Base-by-base conservation (phyloP, 2,329 filamentous ascomycete species). In the Phyllosticta ampelicida region DNA sequence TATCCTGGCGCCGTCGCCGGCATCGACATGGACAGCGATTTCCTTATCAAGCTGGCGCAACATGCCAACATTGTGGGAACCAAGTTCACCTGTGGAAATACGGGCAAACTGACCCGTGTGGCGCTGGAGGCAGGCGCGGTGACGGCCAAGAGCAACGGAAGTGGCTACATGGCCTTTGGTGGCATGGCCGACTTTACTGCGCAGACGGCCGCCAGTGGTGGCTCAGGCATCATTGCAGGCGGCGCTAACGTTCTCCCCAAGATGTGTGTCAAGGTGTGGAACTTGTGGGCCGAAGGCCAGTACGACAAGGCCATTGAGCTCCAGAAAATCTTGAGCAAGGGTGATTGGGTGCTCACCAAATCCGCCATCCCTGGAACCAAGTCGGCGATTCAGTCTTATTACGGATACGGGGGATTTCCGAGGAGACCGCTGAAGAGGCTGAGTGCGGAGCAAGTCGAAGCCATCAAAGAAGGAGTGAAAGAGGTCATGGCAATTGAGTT, bases 11-110 rank as follows among this genome's bases (percentile, higher is more conserved):
- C 89, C 54, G 90, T 94, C 5, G 81, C 88, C 5, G 90, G 90
- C 54, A 87, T 95, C 67, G 90, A 95, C 72, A 86, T 95, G 82
- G 89, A 94, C 78, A 91, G 87, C 60, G 90, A 95, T 70, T 80
- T 92, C 60, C 81, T 95, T 66, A 89, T 94, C 75, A 81, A 80
- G 69, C 82, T 95, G 44, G 87, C 86, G 51, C 75, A 84, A 69
- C 89, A 95, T 74, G 83, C 85, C 63, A 95, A 95, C 74, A 89
- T 95, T 67, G 77, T 90, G 62, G 90, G 90, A 62, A 91, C 89
- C 58, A 95, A 95, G 73, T 95, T 95, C 78, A 95, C 90, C 48
- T 95, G 89, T 70, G 90, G 88, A 63, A 94, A 89, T 77, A 94
- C 89, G 0, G 90, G 90, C 63, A 95, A 95, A 75, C 80, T 95